phyloP scores from a whole-genome alignment of 1,284 basidiomycete genomes.

The Xanthoconium separans region DNA sequence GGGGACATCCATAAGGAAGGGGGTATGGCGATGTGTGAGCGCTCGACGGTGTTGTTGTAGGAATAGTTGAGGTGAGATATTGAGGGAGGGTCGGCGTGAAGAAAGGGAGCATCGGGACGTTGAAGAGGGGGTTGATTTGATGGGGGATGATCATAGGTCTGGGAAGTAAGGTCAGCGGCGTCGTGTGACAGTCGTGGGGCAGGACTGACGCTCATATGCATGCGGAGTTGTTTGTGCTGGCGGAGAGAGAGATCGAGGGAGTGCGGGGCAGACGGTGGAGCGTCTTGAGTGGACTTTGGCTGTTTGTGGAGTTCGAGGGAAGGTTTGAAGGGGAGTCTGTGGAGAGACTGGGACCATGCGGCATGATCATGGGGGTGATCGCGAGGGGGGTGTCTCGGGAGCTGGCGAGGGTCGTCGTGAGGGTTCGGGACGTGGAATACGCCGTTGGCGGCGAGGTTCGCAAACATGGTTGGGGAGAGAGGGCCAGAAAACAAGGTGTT shows the following conservation, averaged over 20 bases:
- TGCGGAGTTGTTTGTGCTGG: constrained; percentile 18
- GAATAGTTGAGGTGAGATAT: constrained; percentile 30
- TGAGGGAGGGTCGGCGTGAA: constrained; percentile 20
- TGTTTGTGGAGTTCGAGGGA: constrained; percentile 9
- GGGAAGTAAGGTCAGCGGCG: constrained; percentile 5
- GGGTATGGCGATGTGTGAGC: constrained; percentile 54
- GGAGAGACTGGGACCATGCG: constrained; percentile 20
- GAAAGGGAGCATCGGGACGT: constrained; percentile 15
- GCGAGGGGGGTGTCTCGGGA: constrained; percentile 10
- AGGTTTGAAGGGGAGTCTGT: constrained; percentile 19
- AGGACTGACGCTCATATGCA: constrained; percentile 16
- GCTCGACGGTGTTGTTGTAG: constrained; percentile 44
- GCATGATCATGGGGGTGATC: constrained; percentile 26
- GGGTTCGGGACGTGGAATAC: constrained; percentile 38
- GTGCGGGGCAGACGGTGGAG: background rate
- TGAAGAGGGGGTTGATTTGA: constrained; percentile 14
- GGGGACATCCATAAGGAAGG: constrained; percentile 83
- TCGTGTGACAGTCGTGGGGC: background rate
- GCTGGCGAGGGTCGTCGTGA: constrained; percentile 17
- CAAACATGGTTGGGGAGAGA: constrained; percentile 56
- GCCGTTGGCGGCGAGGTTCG: constrained; percentile 58
- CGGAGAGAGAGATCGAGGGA: constrained; percentile 9
- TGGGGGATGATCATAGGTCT: constrained; percentile 24
- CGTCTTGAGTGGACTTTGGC: constrained; percentile 11
- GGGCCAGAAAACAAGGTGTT: constrained; percentile 54